Percentiles rank a stretch among this genome's conserved stretches.
phyloP scores from a whole-genome alignment of 2,329 filamentous ascomycete genomes.

The Plectosphaerella sp. region DNA sequence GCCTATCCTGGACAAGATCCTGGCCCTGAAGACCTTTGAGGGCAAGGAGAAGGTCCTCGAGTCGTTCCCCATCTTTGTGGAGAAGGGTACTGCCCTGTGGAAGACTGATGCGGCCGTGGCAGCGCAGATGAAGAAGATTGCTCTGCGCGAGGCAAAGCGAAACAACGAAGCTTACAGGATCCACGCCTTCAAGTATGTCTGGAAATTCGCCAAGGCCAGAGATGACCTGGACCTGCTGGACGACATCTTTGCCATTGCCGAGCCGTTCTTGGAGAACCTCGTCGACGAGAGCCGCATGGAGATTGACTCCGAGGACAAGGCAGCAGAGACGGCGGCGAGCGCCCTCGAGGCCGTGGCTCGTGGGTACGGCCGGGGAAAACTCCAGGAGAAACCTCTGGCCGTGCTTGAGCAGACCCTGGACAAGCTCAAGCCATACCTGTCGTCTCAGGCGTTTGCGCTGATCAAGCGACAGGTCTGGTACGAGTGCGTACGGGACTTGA shows the following conservation, averaged over 20 bases:
- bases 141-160: constrained; percentile 81
- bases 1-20: constrained; percentile 76
- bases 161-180: constrained; percentile 83
- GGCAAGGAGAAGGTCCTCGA: constrained; percentile 84
- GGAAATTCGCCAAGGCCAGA: constrained; percentile 64
- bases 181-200: constrained; percentile 68
- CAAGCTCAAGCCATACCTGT: constrained; percentile 35
- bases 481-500: constrained; percentile 39
- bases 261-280: constrained; percentile 55
- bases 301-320: constrained; percentile 49
- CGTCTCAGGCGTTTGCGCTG: constrained; percentile 28
- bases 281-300: constrained; percentile 64
- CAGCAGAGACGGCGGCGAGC: constrained; percentile 39
- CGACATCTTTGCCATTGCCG: constrained; percentile 61
- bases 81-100: constrained; percentile 57
- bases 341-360: constrained; percentile 46
- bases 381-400: constrained; percentile 28
- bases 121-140: constrained; percentile 72
- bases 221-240: constrained; percentile 66
- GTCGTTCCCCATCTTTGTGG: constrained; percentile 74
- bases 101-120: constrained; percentile 46
- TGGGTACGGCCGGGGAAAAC: constrained; percentile 39
- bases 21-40: constrained; percentile 86
- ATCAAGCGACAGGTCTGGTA: constrained; percentile 51
- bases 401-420: constrained; percentile 35